A percentile compares a stretch with the other conserved stretches of the same genome.
These are phyloP conservation scores for Porodaedalea pini DNA, from an alignment of 1,284 basidiomycete species.

Conservation along the genomic window DNA sequence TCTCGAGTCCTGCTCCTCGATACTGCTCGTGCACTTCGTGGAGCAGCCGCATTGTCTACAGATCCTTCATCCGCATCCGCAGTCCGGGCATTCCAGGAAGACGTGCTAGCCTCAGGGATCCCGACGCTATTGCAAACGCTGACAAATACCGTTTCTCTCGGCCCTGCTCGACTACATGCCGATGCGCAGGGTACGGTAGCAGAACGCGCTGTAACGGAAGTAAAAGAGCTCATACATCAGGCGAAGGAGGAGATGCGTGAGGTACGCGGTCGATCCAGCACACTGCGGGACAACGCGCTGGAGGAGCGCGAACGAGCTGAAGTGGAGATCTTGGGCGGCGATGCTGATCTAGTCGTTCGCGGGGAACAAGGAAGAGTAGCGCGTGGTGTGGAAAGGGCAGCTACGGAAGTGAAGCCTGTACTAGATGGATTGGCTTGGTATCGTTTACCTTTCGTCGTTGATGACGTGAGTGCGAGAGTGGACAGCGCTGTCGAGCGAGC, in stretches of 20 bases:
- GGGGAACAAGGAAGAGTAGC: constrained; percentile 43
- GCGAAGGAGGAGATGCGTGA: constrained; percentile 27
- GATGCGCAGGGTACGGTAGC: constrained; percentile 11
- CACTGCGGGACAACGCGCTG: constrained; percentile 35
- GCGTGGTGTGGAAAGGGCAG: constrained; percentile 46
- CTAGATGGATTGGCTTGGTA: constrained; percentile 64
- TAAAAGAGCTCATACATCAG: not conserved
- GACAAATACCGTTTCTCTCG: constrained; percentile 31
- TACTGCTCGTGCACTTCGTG: constrained; percentile 51
- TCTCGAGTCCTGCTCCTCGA: constrained; percentile 46
- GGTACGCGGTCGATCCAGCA: constrained; percentile 29
- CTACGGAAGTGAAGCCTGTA: constrained; percentile 46
- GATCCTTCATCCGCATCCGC: constrained; percentile 43
- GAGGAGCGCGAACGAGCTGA: constrained; percentile 22
- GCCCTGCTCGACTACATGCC: constrained; percentile 14
- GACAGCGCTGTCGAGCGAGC: constrained; percentile 46
- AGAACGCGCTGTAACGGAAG: constrained; percentile 5
- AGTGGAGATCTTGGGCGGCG: constrained; percentile 21
- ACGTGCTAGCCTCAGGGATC: constrained; percentile 56
- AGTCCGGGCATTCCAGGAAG: constrained; percentile 61
- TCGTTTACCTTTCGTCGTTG: constrained; percentile 62
- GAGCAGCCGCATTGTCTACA: constrained; percentile 44
- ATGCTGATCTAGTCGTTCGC: constrained; percentile 26
- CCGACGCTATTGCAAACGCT: constrained; percentile 44
- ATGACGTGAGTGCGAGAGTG: constrained; percentile 65